These are phyloP conservation scores for Cicer arietinum DNA, from an alignment of 306 rosid species.

Conservation along the genomic window DNA sequence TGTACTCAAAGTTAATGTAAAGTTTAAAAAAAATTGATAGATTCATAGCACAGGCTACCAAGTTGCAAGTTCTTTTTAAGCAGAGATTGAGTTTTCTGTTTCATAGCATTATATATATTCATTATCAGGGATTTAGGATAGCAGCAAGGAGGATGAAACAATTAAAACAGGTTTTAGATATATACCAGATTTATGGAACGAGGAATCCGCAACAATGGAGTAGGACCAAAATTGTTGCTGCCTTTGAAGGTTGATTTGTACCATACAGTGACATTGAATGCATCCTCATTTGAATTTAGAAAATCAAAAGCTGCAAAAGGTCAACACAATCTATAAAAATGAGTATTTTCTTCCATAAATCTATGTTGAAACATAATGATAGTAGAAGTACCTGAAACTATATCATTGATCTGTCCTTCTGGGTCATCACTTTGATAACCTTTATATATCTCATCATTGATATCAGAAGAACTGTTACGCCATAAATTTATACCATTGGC, in stretches of 20 bases:
- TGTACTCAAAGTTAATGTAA: not conserved
- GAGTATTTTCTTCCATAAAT: conserved; percentile 35
- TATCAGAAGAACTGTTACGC: conserved; percentile 63
- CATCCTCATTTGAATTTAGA: conserved; percentile 63
- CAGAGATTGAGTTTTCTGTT: conserved; percentile 19
- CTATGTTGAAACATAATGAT: conserved; percentile 20
- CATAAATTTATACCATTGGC: conserved; percentile 59
- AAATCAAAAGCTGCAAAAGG: conserved; percentile 78
- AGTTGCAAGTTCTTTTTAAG: conserved; percentile 19
- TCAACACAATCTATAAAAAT: conserved; percentile 37
- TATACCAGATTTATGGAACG: conserved; percentile 80
- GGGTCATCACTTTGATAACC: conserved; percentile 61
- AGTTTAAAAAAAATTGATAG: not conserved
- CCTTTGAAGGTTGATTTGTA: conserved; percentile 61
- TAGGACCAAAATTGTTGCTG: conserved; percentile 36
- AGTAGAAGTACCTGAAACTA: conserved; percentile 60
- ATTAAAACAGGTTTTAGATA: conserved; percentile 25
- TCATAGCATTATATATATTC: conserved; percentile 1
- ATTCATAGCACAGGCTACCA: conserved; percentile 18
- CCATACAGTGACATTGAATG: conserved; percentile 70
- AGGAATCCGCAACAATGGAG: conserved; percentile 58
- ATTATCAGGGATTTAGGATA: conserved; percentile 27
- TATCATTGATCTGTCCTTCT: conserved; percentile 48
- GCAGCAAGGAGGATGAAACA: conserved; percentile 26
- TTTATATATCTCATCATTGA: conserved; percentile 62